A percentile compares a stretch with the other conserved stretches of the same genome.
Conservation (phyloP, 306 rosid genomes). For the Citrullus amarus region DNA sequence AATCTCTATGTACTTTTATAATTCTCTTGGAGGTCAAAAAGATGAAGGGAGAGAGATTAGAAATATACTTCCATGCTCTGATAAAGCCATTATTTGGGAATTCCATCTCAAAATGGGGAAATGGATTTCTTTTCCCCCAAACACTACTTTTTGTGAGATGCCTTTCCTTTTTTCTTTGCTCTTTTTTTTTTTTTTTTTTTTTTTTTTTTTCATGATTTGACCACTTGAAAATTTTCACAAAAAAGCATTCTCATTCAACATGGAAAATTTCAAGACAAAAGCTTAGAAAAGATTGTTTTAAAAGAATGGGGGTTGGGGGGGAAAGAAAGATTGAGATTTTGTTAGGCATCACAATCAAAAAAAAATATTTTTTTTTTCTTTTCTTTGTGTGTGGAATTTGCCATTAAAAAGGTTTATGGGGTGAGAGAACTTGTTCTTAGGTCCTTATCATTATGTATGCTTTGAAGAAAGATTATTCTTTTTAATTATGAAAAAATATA, state of each 20-base stretch:
- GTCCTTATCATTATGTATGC: background rate
- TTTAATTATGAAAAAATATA: background rate
- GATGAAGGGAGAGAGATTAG: background rate
- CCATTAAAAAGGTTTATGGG: background rate
- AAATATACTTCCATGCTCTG: background rate
- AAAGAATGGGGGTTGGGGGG: background rate
- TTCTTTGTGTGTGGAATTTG: background rate
- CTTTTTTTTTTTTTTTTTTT: too few relatives aligned
- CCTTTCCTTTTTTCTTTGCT: background rate
- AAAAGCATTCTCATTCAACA: constrained; percentile 6
- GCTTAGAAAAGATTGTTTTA: background rate
- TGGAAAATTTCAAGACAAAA: constrained; percentile 3
- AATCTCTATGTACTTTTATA: background rate
- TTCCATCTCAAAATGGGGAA: background rate
- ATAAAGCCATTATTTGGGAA: background rate
- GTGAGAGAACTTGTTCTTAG: background rate
- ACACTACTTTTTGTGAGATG: background rate
- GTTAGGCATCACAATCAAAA: background rate
- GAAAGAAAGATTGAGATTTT: background rate
- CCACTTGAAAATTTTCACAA: constrained; percentile 13
- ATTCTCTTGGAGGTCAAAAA: background rate
- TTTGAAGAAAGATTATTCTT: background rate
- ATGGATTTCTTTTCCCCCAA: background rate
- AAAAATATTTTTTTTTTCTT: background rate
- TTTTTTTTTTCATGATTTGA: background rate